phyloP scores from a whole-genome alignment of 2,329 filamentous ascomycete genomes.

The Periconia sp. region DNA sequence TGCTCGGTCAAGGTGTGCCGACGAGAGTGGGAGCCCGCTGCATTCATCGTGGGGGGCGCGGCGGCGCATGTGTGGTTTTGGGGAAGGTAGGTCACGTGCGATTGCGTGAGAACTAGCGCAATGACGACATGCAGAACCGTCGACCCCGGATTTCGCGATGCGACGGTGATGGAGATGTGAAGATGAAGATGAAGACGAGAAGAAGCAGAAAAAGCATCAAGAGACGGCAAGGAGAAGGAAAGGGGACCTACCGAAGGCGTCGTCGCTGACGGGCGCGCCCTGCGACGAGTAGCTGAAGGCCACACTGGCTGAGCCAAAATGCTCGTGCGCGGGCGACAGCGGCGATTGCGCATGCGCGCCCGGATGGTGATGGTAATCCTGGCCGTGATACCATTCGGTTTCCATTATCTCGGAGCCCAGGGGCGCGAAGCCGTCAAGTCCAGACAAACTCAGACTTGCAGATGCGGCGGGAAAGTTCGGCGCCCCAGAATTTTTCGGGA shows the following conservation, averaged over 20 bases:
- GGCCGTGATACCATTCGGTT: constrained; percentile 28
- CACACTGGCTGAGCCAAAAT: constrained; percentile 5
- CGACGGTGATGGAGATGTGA: background rate
- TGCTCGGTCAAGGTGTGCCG: background rate
- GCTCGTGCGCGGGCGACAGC: constrained; percentile 15
- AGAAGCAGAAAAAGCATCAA: background rate
- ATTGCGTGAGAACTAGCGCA: constrained; percentile 24
- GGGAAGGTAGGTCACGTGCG: constrained; percentile 18
- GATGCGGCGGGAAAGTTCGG: constrained; percentile 44
- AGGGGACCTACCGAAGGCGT: constrained; percentile 6
- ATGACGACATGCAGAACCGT: constrained; percentile 20
- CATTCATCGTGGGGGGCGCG: constrained; percentile 10
- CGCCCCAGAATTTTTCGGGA: constrained; percentile 41
- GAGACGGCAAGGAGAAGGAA: background rate
- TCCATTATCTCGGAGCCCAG: constrained; percentile 33
- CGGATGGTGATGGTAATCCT: constrained; percentile 19
- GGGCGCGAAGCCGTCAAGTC: constrained; percentile 42
- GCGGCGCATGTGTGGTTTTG: constrained; percentile 1
- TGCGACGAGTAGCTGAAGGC: constrained; percentile 19
- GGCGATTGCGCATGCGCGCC: constrained; percentile 8
- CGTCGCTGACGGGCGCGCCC: constrained; percentile 11
- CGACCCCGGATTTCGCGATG: constrained; percentile 5
- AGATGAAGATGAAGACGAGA: constrained; percentile 1
- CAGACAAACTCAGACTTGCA: constrained; percentile 49
- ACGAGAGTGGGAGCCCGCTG: too few relatives aligned